Percentiles rank a stretch among this genome's conserved stretches.
phyloP scores from a whole-genome alignment of 2,329 filamentous ascomycete genomes.

The Talaromyces albobiverticillius region DNA sequence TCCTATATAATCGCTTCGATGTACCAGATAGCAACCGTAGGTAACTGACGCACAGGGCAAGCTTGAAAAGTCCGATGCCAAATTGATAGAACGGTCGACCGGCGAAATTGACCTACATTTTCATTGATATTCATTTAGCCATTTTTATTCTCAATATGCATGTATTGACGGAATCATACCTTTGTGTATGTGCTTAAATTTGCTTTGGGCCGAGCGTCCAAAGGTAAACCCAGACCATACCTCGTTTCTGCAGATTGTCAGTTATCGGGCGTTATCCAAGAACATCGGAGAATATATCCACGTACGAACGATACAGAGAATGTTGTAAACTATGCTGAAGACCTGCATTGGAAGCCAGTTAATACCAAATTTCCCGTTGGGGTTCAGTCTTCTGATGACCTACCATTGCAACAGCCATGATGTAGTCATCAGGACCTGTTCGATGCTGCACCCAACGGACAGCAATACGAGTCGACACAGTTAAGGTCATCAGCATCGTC shows the following conservation, averaged over 20 bases:
- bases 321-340: slow-evolving; percentile 51
- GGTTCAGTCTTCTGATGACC: slow-evolving; percentile 21
- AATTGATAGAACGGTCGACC: slow-evolving; percentile 55
- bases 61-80: slow-evolving; percentile 57
- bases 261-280: neutral
- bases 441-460: slow-evolving; percentile 44
- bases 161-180: slow-evolving; percentile 18
- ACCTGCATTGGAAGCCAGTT: slow-evolving; percentile 28
- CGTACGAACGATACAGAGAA: slow-evolving; percentile 51
- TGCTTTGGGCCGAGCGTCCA: slow-evolving; percentile 43
- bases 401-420: slow-evolving; percentile 36
- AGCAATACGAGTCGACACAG: slow-evolving; percentile 44
- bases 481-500: slow-evolving; percentile 41
- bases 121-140: neutral
- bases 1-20: slow-evolving; percentile 44
- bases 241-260: slow-evolving; percentile 41
- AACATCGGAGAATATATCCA: neutral
- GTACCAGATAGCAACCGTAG: slow-evolving; percentile 51
- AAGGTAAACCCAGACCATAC: slow-evolving; percentile 52
- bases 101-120: slow-evolving; percentile 48
- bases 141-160: neutral
- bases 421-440: slow-evolving; percentile 49
- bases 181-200: slow-evolving; percentile 46
- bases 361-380: no score
- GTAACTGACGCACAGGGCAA: slow-evolving; percentile 54